Evolutionary conservation across 805 yeast genomes (phyloP).

Genomic region (Millerago galiae): DNA sequence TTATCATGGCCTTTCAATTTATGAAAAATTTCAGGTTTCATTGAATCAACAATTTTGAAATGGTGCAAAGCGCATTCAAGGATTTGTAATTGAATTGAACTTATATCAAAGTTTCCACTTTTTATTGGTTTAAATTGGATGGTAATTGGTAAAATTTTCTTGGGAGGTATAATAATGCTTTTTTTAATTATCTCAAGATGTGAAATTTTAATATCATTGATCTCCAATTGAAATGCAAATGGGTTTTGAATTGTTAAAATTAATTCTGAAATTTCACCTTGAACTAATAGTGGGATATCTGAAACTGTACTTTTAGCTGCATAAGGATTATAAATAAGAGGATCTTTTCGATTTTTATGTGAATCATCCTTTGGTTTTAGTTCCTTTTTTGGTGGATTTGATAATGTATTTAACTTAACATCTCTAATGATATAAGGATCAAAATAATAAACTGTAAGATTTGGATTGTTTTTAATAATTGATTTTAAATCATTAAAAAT

Average conservation of each 20-base stretch:
- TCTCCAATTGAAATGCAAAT: constrained; percentile 62
- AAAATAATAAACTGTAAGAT: constrained; percentile 48
- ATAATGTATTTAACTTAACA: constrained; percentile 30
- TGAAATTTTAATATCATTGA: constrained; percentile 40
- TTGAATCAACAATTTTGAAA: constrained; percentile 35
- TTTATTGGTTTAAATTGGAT: constrained; percentile 43
- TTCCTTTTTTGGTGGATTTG: constrained; percentile 20
- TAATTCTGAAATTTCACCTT: constrained; percentile 59
- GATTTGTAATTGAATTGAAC: constrained; percentile 45
- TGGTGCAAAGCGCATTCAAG: constrained; percentile 42
- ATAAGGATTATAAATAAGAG: constrained; percentile 56
- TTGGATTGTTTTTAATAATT: constrained; percentile 12
- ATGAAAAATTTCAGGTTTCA: constrained; percentile 19
- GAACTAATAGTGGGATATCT: constrained; percentile 35
- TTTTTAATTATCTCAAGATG: constrained; percentile 25
- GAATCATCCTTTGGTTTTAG: constrained; percentile 1
- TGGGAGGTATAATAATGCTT: constrained; percentile 33
- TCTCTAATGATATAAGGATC: constrained; percentile 62
- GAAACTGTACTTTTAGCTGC: constrained; percentile 12
- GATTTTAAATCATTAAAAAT: constrained; percentile 30
- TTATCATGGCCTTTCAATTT: constrained; percentile 22
- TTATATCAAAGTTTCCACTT: constrained; percentile 42
- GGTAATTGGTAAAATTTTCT: constrained; percentile 30
- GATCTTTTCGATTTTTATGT: constrained; percentile 22
- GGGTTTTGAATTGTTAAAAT: constrained; percentile 67